Conservation (phyloP, 2,329 filamentous ascomycete genomes). For the Hypocreales sp. region DNA sequence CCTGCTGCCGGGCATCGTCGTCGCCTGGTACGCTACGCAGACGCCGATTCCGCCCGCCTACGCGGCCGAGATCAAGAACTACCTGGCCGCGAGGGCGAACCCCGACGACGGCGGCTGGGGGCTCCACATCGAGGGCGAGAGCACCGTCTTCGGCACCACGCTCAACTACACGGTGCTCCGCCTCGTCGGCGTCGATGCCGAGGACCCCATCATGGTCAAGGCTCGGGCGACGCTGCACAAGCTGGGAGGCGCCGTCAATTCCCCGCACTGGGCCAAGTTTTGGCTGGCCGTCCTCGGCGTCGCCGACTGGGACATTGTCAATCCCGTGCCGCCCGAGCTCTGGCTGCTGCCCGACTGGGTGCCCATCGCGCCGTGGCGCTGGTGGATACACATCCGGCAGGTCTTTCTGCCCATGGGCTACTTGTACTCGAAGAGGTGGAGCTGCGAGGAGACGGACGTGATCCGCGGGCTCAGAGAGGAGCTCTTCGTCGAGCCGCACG, state of each 20-base stretch:
- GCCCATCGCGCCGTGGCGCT: constrained; percentile 78
- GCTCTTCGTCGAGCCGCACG: constrained; percentile 65
- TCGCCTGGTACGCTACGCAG: constrained; percentile 78
- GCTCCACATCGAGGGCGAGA: constrained; percentile 85
- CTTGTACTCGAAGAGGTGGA: constrained; percentile 72
- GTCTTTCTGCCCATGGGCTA: constrained; percentile 92
- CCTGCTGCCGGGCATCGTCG: constrained; percentile 69
- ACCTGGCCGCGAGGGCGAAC: constrained; percentile 73
- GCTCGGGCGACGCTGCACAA: constrained; percentile 71
- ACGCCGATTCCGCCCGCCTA: constrained; percentile 71
- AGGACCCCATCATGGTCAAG: constrained; percentile 73
- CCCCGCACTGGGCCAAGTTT: constrained; percentile 94
- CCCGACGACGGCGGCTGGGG: constrained; percentile 94
- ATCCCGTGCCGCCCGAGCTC: constrained; percentile 82
- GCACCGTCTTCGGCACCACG: constrained; percentile 75
- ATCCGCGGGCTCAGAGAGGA: constrained; percentile 63
- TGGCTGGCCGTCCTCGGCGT: constrained; percentile 80
- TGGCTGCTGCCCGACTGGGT: constrained; percentile 90
- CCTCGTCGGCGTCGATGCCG: constrained; percentile 66
- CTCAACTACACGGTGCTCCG: constrained; percentile 79
- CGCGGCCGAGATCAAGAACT: constrained; percentile 80
- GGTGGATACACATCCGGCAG: constrained; percentile 97
- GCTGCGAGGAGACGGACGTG: constrained; percentile 58
- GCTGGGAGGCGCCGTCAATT: constrained; percentile 68
- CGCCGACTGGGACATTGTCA: constrained; percentile 80